phyloP scores from a whole-genome alignment of 495 filamentous ascomycete genomes.

The Penicillium malachiteum region DNA sequence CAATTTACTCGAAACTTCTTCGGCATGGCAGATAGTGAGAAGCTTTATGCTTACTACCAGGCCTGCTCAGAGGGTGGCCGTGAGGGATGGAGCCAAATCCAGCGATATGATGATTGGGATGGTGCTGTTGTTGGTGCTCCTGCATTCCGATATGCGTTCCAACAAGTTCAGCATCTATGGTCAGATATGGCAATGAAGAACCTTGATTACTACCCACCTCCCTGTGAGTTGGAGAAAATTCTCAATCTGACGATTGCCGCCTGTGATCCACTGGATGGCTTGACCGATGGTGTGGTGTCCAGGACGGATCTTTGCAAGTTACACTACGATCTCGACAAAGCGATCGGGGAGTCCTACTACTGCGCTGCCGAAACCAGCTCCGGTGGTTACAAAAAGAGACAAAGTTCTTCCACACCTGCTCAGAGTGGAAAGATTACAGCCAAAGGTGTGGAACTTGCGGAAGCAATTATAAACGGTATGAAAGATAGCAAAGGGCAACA shows the following conservation, averaged over 20 bases:
- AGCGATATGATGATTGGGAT: slow-evolving; percentile 49
- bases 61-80: slow-evolving; percentile 54
- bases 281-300: slow-evolving; percentile 47
- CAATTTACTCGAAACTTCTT: slow-evolving; percentile 26
- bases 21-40: slow-evolving; percentile 22
- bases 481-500: slow-evolving; percentile 21
- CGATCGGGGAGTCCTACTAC: slow-evolving; percentile 44
- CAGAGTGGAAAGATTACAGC: too few species aligned
- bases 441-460: too few species aligned
- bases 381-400: slow-evolving; percentile 21
- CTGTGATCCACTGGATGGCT: slow-evolving; percentile 51
- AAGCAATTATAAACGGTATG: too few species aligned
- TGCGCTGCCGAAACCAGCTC: slow-evolving; percentile 32
- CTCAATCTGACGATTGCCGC: slow-evolving; percentile 21
- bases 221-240: slow-evolving; percentile 45
- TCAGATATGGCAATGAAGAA: slow-evolving; percentile 38
- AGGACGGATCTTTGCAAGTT: slow-evolving; percentile 49
- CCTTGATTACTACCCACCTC: slow-evolving; percentile 39
- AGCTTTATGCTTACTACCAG: slow-evolving; percentile 53
- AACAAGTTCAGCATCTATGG: slow-evolving; percentile 46
- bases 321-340: slow-evolving; percentile 35
- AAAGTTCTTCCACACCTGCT: slow-evolving; percentile 23
- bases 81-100: slow-evolving; percentile 50
- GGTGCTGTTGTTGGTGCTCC: slow-evolving; percentile 48
- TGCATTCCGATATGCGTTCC: slow-evolving; percentile 45